Percentiles rank a stretch among this genome's conserved stretches.
These are phyloP conservation scores for Carex kokanica DNA, from an alignment of 176 grass and related monocot species.

Conservation along the genomic window DNA sequence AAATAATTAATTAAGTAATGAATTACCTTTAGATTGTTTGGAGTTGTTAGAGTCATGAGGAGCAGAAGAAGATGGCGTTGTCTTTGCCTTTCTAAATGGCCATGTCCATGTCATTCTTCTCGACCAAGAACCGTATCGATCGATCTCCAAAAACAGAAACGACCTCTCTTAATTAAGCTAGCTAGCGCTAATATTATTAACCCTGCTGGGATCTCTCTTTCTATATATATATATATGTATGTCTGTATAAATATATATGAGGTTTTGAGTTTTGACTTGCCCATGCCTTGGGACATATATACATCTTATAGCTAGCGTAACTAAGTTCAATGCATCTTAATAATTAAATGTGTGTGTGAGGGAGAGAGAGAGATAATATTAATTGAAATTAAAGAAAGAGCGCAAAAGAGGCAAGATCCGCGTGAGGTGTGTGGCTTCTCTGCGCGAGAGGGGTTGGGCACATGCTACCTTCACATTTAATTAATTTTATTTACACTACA, in stretches of 20 bases:
- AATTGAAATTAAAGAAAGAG: no score
- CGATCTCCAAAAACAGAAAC: no score
- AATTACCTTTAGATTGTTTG: neutral
- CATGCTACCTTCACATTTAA: slow-evolving; percentile 19
- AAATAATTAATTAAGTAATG: no score
- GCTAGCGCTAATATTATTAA: no score
- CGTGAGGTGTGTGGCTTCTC: neutral
- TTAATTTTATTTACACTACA: neutral
- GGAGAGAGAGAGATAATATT: neutral
- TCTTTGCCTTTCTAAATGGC: slow-evolving; percentile 20
- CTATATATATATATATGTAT: no score
- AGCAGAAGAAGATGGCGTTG: neutral
- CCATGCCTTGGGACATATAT: no score
- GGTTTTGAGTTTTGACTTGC: no score
- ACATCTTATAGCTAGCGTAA: no score
- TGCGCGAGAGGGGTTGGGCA: neutral
- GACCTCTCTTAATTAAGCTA: no score
- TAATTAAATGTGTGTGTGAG: neutral
- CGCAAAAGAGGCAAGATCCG: neutral
- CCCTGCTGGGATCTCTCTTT: no score
- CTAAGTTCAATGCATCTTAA: neutral
- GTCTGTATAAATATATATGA: no score
- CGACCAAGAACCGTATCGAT: slow-evolving; percentile 5
- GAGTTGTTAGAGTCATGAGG: neutral
- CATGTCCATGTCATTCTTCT: neutral